These are phyloP conservation scores for Fraxinus cuspidata DNA, from an alignment of 257 asterid species.

Conservation along the genomic window DNA sequence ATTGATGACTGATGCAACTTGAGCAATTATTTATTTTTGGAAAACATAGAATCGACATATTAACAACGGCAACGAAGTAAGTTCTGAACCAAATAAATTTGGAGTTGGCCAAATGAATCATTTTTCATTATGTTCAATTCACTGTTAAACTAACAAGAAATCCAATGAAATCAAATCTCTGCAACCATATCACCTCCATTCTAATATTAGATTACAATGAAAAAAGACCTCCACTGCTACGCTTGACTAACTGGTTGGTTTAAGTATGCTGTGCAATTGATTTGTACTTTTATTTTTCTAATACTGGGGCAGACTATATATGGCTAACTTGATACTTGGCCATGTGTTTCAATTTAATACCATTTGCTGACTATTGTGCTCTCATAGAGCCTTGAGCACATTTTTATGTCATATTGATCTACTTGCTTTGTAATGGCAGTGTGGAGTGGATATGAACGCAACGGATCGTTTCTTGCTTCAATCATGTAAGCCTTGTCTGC, in stretches of 20 bases:
- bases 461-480: conserved; percentile 69
- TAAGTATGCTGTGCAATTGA: background rate
- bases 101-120: background rate
- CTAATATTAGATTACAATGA: background rate
- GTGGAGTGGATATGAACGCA: conserved; percentile 69
- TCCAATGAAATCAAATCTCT: background rate
- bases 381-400: background rate
- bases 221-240: background rate
- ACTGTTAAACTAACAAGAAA: background rate
- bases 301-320: background rate
- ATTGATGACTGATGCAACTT: background rate
- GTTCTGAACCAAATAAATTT: background rate
- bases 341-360: background rate
- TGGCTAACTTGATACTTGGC: conserved; percentile 15
- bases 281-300: background rate
- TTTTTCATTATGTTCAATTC: background rate
- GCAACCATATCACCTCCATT: background rate
- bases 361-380: background rate
- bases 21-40: background rate
- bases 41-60: background rate
- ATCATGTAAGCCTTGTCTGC: conserved; percentile 70
- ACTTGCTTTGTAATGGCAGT: conserved; percentile 44
- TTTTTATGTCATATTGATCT: conserved; percentile 24
- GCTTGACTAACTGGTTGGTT: background rate
- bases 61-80: background rate